Evolutionary conservation across 2,329 filamentous ascomycete species (phyloP), one percentile per base, ranked within the genome.

Genomic region (Sclerotinia nivalis): DNA sequence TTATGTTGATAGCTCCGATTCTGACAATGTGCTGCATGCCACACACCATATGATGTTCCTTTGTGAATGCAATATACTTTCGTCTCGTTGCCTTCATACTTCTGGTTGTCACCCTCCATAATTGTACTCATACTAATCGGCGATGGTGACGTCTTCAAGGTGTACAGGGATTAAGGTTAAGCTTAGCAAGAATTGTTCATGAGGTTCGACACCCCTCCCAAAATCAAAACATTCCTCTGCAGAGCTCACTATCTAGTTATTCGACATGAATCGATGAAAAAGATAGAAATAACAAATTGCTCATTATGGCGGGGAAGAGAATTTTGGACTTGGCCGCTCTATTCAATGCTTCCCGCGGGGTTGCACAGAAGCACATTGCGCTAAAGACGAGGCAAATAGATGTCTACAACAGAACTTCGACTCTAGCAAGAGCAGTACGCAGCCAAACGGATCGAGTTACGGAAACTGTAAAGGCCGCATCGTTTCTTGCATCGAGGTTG

Each of bases 321-420:
- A 81, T 87, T 85, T 77, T 93, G 78, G 92, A 94, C 82, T 83
- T 91, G 75, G 88, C 89, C 74, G 87, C 89, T 71, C 84, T 94
- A 73, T 84, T 91, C 79, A 88, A 86, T 82, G 91, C 88, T 78
- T 90, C 91, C 65, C 87, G 89, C 71, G 86, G 86, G 47, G 85
- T 94, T 71, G 90, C 89, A 62, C 80, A 84, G 62, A 89, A 86
- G 78, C 88, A 90, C 79, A 78, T 87, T 62, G 86, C 86, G 70
- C 81, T 90, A 66, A 83, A 88, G 73, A 70, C 72, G 68, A 84
- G 85, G 68, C 88, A 91, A 78, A 81, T 89, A 75, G 86, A 90
- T 77, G 79, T 87, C 61, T 91, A 87, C 79, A 87, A 82, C 64
- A 84, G 85, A 73, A 91, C 89, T 0, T 91, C 89, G 2, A 87